These are phyloP conservation scores for Lathyrus tuberosus DNA, from an alignment of 306 rosid species.

Conservation along the genomic window DNA sequence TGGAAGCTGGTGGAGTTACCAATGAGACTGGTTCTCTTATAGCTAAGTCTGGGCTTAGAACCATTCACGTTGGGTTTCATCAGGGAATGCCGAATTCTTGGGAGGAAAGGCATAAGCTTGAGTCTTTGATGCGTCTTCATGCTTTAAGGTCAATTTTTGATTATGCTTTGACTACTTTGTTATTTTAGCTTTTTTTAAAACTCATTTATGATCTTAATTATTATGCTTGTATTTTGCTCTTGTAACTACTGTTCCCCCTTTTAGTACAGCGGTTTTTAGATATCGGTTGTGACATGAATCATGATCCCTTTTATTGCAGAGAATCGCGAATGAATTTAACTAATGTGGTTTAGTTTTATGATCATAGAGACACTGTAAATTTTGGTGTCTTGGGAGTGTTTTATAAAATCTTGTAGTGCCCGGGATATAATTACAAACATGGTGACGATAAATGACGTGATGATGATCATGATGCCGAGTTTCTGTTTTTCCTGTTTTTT, in stretches of 20 bases:
- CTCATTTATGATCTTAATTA: background rate
- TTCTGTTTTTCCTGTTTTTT: background rate
- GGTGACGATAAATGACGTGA: conserved; percentile 16
- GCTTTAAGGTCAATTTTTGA: conserved; percentile 69
- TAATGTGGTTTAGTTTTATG: background rate
- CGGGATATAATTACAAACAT: conserved; percentile 2
- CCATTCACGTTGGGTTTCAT: conserved; percentile 68
- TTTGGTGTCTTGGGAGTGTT: background rate
- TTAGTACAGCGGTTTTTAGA: background rate
- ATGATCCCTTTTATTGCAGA: background rate
- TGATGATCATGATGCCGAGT: background rate
- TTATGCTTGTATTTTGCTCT: background rate
- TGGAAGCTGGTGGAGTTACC: conserved; percentile 87
- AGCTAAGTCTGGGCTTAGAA: conserved; percentile 69
- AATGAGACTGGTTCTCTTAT: conserved; percentile 85
- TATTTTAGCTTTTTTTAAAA: no score
- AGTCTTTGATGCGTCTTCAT: conserved; percentile 82
- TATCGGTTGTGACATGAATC: background rate
- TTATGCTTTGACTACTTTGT: no score
- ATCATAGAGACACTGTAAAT: background rate
- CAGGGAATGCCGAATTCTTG: conserved; percentile 77
- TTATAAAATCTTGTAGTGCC: background rate
- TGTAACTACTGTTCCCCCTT: background rate
- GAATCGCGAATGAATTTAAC: background rate
- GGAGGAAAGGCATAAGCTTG: conserved; percentile 83